Base-by-base conservation (phyloP, 805 yeast species). In the Kregervanrija pseudodelftensis region DNA sequence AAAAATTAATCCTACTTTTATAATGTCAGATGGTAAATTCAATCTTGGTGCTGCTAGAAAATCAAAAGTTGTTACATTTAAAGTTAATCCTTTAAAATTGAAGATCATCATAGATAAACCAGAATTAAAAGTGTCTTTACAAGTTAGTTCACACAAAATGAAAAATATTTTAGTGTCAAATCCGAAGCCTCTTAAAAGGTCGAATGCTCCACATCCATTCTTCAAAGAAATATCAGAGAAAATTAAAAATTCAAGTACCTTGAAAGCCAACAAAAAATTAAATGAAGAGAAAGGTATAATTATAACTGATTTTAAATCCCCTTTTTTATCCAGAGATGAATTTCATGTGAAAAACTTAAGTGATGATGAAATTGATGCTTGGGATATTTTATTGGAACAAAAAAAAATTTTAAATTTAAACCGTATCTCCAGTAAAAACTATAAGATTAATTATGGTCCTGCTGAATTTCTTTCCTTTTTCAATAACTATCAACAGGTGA, bases 191-290 rank as follows among this genome's bases (percentile, higher is more conserved):
- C 15, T 33, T 42, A 31, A 53, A 55, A 14, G 37, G 51, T 14
- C 11, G 7, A 7, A 5, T n/a, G 36, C 17, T 15, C 37, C 33
- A 15, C 49, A 11, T 1, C 52, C 64, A 8, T 64, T 67, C 4
- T 70, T 72, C 45, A 61, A 52, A 13, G 64, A 66, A 43, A 69
- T 73, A 68, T 66, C 72, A 63, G 59, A 59, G 12, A 50, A 58
- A 16, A 59, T 64, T 13, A 22, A 22, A 22, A 22, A 22, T 22
- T 4, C 28, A 22, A 22, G 8, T 22, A 22, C 28, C 28, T 22
- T 7, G 4, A 22, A 22, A 22, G 28, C 28, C 8, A 22, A 22
- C 28, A 22, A 7, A 4, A 22, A 22, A 22, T 8, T 22, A 22
- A 22, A 7, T 22, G 8, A 22, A 2, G 28, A 22, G 7, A 22